Conservation (phyloP, 2,329 filamentous ascomycete species). For the Fusarium tjaetaba region DNA sequence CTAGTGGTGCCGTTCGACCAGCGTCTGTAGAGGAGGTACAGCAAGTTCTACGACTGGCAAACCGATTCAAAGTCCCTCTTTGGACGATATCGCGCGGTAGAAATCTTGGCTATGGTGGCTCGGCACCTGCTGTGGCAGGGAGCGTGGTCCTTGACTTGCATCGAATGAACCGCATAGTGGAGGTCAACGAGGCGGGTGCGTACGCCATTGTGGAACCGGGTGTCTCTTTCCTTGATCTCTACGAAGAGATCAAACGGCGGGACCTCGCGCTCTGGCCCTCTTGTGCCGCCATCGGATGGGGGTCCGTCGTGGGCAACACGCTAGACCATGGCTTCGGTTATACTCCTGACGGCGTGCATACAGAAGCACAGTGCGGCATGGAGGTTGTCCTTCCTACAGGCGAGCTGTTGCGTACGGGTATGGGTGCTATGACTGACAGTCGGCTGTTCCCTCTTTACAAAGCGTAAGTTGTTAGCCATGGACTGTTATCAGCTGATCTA, state of each 20-base stretch:
- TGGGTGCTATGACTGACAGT: neutral
- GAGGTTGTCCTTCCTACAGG: neutral
- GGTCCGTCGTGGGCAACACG: neutral
- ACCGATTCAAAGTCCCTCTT: neutral
- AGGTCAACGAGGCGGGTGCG: neutral
- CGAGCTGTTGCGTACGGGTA: neutral
- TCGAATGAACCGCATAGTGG: neutral
- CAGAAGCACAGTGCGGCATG: neutral
- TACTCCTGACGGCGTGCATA: neutral
- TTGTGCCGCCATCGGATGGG: neutral
- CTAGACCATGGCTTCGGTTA: neutral
- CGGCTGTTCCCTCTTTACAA: neutral
- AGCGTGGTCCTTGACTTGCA: neutral
- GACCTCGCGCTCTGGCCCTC: neutral
- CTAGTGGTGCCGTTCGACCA: neutral
- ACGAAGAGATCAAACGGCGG: neutral
- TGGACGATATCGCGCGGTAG: neutral
- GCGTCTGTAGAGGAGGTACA: neutral
- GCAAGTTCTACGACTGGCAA: neutral
- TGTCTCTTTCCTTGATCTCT: neutral
- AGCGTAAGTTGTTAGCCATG: neutral
- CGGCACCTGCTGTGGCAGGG: neutral
- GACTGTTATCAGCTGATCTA: too few relatives aligned
- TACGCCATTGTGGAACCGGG: neutral
- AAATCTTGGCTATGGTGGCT: neutral